Evolutionary conservation across 2,329 filamentous ascomycete species (phyloP).

Genomic region (Colletotrichum kahawae): DNA sequence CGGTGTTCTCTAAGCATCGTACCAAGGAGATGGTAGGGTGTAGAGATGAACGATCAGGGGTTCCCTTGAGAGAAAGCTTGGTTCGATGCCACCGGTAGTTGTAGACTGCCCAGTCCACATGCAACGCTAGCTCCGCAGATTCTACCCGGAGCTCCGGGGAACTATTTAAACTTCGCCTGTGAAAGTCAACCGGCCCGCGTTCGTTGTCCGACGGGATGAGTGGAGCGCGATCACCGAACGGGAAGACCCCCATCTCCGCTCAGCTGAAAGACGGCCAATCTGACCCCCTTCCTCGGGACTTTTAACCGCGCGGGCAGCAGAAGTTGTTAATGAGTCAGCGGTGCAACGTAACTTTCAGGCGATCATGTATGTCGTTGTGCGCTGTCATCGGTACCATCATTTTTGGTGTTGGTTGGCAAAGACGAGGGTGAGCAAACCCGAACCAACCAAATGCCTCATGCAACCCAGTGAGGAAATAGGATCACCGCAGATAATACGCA

Average conservation of each 20-base stretch:
- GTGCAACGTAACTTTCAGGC: too few relatives aligned
- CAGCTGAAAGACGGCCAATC: background rate
- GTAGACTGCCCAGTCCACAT: background rate
- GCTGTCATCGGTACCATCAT: background rate
- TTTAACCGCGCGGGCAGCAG: background rate
- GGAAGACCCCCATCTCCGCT: background rate
- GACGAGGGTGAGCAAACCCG: background rate
- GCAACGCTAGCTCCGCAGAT: background rate
- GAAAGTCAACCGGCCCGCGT: background rate
- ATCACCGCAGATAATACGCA: background rate
- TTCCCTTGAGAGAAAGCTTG: background rate
- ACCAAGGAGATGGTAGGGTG: background rate
- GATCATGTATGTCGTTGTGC: background rate
- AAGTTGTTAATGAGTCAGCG: background rate
- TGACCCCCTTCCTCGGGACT: background rate
- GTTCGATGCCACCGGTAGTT: background rate
- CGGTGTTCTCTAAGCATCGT: background rate
- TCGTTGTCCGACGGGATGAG: background rate
- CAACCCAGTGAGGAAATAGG: background rate
- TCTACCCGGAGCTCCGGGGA: background rate
- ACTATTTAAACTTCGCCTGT: background rate
- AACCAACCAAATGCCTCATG: background rate
- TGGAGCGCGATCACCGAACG: background rate
- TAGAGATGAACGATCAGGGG: background rate
- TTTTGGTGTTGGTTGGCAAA: background rate